Base-by-base conservation (phyloP, 345 rosid species). In the Pistacia vera region DNA sequence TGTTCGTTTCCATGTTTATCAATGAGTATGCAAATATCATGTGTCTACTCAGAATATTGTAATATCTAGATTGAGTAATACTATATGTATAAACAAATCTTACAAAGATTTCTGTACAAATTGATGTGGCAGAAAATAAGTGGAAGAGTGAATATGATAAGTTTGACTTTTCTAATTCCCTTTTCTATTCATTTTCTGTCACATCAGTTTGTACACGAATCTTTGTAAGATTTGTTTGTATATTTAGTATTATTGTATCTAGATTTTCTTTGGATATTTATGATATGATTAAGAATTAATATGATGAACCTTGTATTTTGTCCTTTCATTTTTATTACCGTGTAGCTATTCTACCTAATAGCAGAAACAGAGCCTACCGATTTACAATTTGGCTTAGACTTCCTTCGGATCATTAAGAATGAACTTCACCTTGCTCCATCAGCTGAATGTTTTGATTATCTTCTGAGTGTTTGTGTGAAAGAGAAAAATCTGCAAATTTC, bases 361-460 rank as follows among this genome's bases (percentile, higher is more conserved):
- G 90, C 89, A 2, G 87, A 86, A 73, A 70, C 73, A 14, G 91
- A 89, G 64, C 84, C 88, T 20, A 33, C 78, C 5, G 69, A 84
- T 46, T 65, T 92, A 80, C 82, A 83, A 76, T 74, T 83, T 59
- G 99, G 97, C 61, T n/a, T 93, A 22, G 25, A 22, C 25, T 22
- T 22, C 25, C 25, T 22, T 22, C 25, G 25, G 25, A 22, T 22
- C 25, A 77, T 90, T 33, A 92, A 90, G 80, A 78, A 88, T 20
- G 95, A 96, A 70, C 77, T 93, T 56, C 90, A 88, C 76, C 61
- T 91, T 68, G 71, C 68, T 63, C 97, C 95, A 55, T 84, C 98
- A 36, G 81, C 97, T 73, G 92, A 85, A 76, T 75, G 92, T 77
- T 88, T 93, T 1, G 99, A 96, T 77, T 92, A 90, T 87, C 96